Percentiles rank a stretch among this genome's conserved stretches.
phyloP scores from a whole-genome alignment of 805 yeast genomes.

The Cyberlindnera mississippiensis region DNA sequence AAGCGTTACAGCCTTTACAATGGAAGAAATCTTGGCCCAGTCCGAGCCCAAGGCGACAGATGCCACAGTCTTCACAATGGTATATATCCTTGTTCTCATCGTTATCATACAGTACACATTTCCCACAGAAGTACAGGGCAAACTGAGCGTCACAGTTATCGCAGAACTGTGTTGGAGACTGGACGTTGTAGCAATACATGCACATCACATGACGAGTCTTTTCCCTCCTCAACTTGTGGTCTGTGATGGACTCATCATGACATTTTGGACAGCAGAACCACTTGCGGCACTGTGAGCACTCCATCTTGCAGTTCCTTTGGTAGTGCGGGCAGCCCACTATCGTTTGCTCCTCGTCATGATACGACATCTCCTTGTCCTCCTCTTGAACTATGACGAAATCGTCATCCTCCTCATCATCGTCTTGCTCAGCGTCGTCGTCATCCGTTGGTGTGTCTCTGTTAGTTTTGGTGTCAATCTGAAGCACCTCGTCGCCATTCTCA shows the following conservation, averaged over 20 bases:
- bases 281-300: slow-evolving; percentile 66
- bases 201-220: slow-evolving; percentile 70
- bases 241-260: slow-evolving; percentile 57
- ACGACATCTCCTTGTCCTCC: slow-evolving; percentile 46
- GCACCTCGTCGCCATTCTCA: slow-evolving; percentile 24
- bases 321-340: slow-evolving; percentile 80
- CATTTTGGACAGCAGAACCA: slow-evolving; percentile 87
- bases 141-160: slow-evolving; percentile 60
- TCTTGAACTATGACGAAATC: slow-evolving; percentile 37
- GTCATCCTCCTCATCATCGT: slow-evolving; percentile 15
- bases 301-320: slow-evolving; percentile 76
- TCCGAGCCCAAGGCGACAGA: slow-evolving; percentile 87
- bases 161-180: slow-evolving; percentile 68
- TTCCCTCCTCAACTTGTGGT: slow-evolving; percentile 56
- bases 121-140: slow-evolving; percentile 73
- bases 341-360: slow-evolving; percentile 38
- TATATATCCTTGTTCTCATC: slow-evolving; percentile 78
- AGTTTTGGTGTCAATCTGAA: slow-evolving; percentile 23
- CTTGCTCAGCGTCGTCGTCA: slow-evolving; percentile 13
- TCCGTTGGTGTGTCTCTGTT: slow-evolving; percentile 1
- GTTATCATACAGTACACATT: slow-evolving; percentile 80
- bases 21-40: slow-evolving; percentile 87
- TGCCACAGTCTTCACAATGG: slow-evolving; percentile 91
- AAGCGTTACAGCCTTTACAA: slow-evolving; percentile 85
- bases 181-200: slow-evolving; percentile 75